A percentile compares a stretch with the other conserved stretches of the same genome.
Conservation (phyloP, 169 alveolate species). For the Plasmodium falciparum region DNA sequence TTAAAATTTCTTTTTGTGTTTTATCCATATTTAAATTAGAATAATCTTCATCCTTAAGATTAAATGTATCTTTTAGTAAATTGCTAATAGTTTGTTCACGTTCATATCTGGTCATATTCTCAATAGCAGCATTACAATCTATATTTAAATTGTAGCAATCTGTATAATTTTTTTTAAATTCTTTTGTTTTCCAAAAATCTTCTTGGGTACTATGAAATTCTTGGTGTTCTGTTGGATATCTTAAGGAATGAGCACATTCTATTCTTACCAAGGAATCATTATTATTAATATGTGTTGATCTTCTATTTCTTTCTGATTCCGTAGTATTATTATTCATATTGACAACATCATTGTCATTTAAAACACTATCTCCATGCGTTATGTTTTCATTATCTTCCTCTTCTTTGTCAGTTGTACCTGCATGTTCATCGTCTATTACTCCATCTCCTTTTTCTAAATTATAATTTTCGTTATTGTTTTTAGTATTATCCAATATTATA, state of each 20-base stretch:
- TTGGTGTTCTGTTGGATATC: no score
- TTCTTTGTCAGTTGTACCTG: background rate
- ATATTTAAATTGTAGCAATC: constrained; percentile 2
- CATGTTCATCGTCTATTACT: background rate
- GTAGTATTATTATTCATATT: background rate
- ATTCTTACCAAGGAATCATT: background rate
- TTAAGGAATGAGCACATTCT: background rate
- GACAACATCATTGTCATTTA: background rate
- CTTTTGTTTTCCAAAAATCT: no score
- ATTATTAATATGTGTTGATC: background rate
- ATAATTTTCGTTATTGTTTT: background rate
- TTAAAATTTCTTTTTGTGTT: constrained; percentile 62
- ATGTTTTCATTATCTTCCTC: background rate
- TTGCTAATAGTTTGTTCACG: constrained; percentile 16
- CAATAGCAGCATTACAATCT: background rate
- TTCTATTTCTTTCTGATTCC: background rate
- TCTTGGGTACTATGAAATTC: no score
- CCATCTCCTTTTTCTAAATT: background rate
- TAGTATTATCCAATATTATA: background rate
- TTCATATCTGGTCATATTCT: background rate
- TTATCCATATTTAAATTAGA: constrained; percentile 14
- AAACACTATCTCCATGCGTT: no score
- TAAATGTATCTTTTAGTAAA: constrained; percentile 44
- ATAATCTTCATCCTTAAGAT: constrained; percentile 40
- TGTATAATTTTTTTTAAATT: no score